These are phyloP conservation scores for Balamuthia mandrillaris DNA, from an alignment of 208 protist genomes.

Conservation along the genomic window DNA sequence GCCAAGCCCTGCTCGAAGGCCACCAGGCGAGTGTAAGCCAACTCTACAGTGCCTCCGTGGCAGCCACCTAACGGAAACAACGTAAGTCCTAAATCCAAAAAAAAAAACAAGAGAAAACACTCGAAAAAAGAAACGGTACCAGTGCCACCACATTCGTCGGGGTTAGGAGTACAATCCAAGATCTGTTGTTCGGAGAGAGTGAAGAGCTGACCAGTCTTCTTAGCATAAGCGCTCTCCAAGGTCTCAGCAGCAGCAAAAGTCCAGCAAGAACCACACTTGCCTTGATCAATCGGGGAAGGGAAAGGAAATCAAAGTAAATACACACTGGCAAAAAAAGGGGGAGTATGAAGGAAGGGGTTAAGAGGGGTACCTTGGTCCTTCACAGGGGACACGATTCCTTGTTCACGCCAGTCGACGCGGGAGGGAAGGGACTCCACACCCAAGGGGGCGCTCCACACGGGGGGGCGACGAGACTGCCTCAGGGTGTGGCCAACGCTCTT, in stretches of 20 bases:
- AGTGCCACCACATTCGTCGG: conserved; percentile 53
- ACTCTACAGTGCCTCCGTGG: conserved; percentile 28
- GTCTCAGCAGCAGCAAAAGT: conserved; percentile 53
- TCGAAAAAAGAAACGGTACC: neutral
- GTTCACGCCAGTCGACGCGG: conserved; percentile 51
- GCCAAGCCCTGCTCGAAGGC: neutral
- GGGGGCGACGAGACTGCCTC: neutral
- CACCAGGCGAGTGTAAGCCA: conserved; percentile 29
- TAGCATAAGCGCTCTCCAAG: conserved; percentile 47
- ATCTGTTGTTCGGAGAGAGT: conserved; percentile 52
- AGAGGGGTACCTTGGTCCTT: conserved; percentile 50
- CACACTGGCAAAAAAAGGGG: neutral
- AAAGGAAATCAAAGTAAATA: conserved; percentile 31
- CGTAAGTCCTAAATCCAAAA: neutral
- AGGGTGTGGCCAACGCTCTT: neutral
- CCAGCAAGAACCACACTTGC: conserved; percentile 45
- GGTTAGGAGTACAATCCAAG: conserved; percentile 52
- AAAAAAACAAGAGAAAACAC: neutral
- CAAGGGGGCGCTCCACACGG: neutral
- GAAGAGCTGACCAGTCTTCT: conserved; percentile 40
- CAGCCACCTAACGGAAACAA: conserved; percentile 19
- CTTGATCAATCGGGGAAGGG: no score
- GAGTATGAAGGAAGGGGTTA: neutral
- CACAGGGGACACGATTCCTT: conserved; percentile 47
- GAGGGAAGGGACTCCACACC: neutral